Conservation (phyloP, 768 basidiomycete species). For the Lentinula lateritia region DNA sequence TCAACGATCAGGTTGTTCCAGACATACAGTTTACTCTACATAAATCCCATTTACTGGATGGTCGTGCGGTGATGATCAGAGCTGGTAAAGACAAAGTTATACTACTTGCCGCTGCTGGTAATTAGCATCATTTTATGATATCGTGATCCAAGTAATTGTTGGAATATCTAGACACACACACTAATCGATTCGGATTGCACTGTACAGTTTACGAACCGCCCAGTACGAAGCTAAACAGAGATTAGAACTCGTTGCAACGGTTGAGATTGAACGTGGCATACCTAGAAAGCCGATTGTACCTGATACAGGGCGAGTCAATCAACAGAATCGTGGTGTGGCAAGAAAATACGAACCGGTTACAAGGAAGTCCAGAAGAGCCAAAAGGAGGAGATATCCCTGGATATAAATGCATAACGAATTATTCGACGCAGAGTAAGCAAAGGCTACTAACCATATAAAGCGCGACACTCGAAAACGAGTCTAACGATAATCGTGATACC, state of each 20-base stretch:
- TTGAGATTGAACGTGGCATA: background rate
- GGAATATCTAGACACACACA: background rate
- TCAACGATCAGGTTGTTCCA: constrained; percentile 59
- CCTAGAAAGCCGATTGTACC: constrained; percentile 85
- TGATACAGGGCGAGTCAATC: constrained; percentile 18
- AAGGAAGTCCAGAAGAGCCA: constrained; percentile 82
- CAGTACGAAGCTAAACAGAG: constrained; percentile 64
- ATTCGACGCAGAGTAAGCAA: background rate
- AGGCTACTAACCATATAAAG: constrained; percentile 56
- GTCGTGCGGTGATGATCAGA: constrained; percentile 56
- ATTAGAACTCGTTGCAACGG: background rate
- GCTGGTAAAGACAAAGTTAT: constrained; percentile 71
- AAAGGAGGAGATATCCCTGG: constrained; percentile 75
- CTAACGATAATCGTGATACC: constrained; percentile 80
- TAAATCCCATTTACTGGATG: constrained; percentile 50
- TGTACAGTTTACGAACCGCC: constrained; percentile 82
- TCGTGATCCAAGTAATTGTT: background rate
- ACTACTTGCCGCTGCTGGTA: constrained; percentile 37
- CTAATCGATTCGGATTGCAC: constrained; percentile 74
- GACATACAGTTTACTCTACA: constrained; percentile 40
- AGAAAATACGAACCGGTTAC: constrained; percentile 61
- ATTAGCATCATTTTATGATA: background rate
- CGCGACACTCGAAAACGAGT: constrained; percentile 72
- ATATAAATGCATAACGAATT: background rate
- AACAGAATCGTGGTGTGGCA: background rate